These are phyloP conservation scores for Acacia melanoxylon DNA, from an alignment of 306 rosid genomes.

Conservation along the genomic window DNA sequence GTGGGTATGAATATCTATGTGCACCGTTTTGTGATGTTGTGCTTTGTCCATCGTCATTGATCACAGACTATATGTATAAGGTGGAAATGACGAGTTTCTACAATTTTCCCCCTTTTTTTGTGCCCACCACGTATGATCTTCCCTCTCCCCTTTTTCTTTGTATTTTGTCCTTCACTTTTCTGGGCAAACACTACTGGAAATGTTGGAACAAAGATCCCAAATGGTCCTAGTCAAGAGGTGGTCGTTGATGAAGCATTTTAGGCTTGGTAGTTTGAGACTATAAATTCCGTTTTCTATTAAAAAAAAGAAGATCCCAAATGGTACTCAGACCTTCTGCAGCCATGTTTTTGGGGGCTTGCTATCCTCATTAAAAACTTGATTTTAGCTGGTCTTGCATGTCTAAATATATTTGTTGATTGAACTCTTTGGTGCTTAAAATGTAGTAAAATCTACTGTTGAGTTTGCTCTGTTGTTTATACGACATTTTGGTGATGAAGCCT, in stretches of 20 bases:
- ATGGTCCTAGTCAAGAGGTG: too few relatives aligned
- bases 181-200: background rate
- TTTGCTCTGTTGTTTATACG: conserved; percentile 18
- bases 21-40: background rate
- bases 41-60: background rate
- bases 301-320: background rate
- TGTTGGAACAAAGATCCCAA: background rate
- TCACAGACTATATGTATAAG: background rate
- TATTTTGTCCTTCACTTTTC: background rate
- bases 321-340: background rate
- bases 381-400: background rate
- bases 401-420: background rate
- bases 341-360: background rate
- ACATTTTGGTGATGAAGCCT: conserved; percentile 8
- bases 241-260: too few relatives aligned
- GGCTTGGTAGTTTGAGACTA: too few relatives aligned
- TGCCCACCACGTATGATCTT: background rate
- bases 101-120: background rate
- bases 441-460: conserved; percentile 2
- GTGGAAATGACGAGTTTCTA: background rate
- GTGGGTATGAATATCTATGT: background rate
- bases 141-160: background rate
- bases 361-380: background rate
- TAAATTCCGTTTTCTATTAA: too few relatives aligned
- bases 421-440: background rate